A percentile compares a stretch with the other conserved stretches of the same genome.
Conservation (phyloP, 2,329 filamentous ascomycete species). For the Colletotrichum eremochloae region DNA sequence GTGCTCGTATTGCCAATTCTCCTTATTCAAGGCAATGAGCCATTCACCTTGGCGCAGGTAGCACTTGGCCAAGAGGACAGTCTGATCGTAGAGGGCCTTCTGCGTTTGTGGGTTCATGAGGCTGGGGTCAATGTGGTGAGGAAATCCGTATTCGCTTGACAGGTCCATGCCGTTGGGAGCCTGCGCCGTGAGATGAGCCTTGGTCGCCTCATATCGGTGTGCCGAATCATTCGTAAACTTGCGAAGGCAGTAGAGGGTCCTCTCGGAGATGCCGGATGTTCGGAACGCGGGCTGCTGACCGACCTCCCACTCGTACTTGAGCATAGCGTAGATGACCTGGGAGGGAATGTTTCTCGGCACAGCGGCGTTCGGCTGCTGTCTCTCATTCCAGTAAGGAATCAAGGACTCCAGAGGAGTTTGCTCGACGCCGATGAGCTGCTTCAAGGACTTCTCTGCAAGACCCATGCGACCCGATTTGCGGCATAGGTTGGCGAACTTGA, state of each 20-base stretch:
- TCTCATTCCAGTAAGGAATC: conserved; percentile 71
- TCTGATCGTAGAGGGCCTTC: conserved; percentile 70
- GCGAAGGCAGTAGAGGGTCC: conserved; percentile 70
- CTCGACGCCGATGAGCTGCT: conserved; percentile 85
- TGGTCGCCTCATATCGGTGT: conserved; percentile 66
- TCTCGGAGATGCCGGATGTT: conserved; percentile 62
- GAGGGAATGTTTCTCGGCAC: conserved; percentile 68
- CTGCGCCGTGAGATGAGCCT: conserved; percentile 63
- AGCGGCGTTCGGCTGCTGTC: conserved; percentile 49
- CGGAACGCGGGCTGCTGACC: conserved; percentile 70
- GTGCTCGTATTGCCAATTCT: conserved; percentile 89
- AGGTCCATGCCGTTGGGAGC: conserved; percentile 61
- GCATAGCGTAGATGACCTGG: conserved; percentile 93
- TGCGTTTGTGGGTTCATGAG: conserved; percentile 64
- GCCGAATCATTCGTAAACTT: conserved; percentile 73
- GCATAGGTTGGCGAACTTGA: conserved; percentile 98
- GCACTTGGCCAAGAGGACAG: conserved; percentile 88
- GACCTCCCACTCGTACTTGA: conserved; percentile 96
- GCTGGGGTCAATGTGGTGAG: conserved; percentile 59
- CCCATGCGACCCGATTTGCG: conserved; percentile 96
- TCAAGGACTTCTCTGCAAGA: conserved; percentile 93
- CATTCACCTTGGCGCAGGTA: conserved; percentile 97
- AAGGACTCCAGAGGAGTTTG: conserved; percentile 68
- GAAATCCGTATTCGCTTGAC: conserved; percentile 63
- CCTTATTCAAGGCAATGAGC: conserved; percentile 87